Percentiles rank a stretch among this genome's conserved stretches.
Conservation (phyloP, 1,284 basidiomycete genomes). For the Sphaerobolus stellatus region DNA sequence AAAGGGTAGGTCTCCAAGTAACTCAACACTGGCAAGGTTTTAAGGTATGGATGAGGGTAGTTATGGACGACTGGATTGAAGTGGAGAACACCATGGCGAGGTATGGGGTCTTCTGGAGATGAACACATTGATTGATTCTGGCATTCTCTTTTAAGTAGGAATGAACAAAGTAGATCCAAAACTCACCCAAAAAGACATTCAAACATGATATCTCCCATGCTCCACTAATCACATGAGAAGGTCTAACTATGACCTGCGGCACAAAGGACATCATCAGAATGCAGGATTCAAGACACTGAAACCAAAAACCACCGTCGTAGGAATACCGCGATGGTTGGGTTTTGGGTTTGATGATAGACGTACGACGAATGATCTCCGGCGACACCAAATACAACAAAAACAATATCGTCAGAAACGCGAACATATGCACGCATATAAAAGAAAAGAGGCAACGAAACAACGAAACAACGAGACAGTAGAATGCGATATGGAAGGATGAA, state of each 20-base stretch:
- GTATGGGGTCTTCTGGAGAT: too few species aligned
- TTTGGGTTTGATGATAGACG: not conserved
- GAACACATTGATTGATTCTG: too few species aligned
- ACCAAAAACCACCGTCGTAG: not conserved
- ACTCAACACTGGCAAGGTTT: too few species aligned
- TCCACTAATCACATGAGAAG: slow-evolving; percentile 98
- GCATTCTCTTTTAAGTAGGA: too few species aligned
- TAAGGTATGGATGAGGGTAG: too few species aligned
- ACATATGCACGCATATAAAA: not conserved
- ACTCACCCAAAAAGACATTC: slow-evolving; percentile 85
- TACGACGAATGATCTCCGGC: slow-evolving; percentile 83
- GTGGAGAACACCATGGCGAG: too few species aligned
- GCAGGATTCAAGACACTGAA: not conserved
- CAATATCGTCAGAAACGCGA: slow-evolving; percentile 12
- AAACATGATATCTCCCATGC: slow-evolving; percentile 90
- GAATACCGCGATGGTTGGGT: slow-evolving; percentile 29
- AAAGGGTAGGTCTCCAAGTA: too few species aligned
- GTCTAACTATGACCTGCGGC: slow-evolving; percentile 82
- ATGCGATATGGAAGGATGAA: not conserved
- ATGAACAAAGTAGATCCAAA: too few species aligned
- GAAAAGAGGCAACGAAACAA: not conserved
- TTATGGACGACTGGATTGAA: too few species aligned
- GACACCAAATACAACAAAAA: slow-evolving; percentile 65
- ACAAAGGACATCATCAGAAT: not conserved
- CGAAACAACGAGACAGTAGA: not conserved